phyloP scores from a whole-genome alignment of 192 early-diverging fungal species.

The Phycomyces blakesleeanus region DNA sequence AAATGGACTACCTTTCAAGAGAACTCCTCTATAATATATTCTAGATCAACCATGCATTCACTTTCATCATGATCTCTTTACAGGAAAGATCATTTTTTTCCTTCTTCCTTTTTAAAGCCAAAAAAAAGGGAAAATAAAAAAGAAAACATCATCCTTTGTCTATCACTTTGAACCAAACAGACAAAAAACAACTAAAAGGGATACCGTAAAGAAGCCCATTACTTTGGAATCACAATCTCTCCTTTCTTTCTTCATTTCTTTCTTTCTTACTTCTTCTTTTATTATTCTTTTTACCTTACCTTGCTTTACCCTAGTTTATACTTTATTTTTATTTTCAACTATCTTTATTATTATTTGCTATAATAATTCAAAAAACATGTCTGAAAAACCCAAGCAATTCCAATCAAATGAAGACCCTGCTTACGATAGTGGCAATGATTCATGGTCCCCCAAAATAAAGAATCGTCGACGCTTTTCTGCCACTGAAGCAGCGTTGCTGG shows the following conservation, averaged over 20 bases:
- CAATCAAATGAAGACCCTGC: background rate
- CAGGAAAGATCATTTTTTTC: too few relatives aligned
- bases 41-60: too few relatives aligned
- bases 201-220: background rate
- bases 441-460: conserved; percentile 25
- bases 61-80: too few relatives aligned
- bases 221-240: background rate
- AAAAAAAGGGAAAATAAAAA: too few relatives aligned
- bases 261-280: background rate
- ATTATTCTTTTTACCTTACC: background rate
- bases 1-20: too few relatives aligned
- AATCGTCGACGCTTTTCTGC: conserved; percentile 15
- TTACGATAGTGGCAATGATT: background rate
- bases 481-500: conserved; percentile 11
- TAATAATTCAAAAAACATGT: background rate
- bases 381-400: background rate
- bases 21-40: too few relatives aligned
- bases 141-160: background rate
- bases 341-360: too few relatives aligned
- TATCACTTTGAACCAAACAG: too few relatives aligned
- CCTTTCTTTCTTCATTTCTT: background rate
- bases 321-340: too few relatives aligned
- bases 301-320: too few relatives aligned
- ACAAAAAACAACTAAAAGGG: background rate
- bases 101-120: too few relatives aligned